These are phyloP conservation scores for Talaromyces sp. DNA, from an alignment of 2,329 filamentous ascomycete genomes.

Conservation along the genomic window DNA sequence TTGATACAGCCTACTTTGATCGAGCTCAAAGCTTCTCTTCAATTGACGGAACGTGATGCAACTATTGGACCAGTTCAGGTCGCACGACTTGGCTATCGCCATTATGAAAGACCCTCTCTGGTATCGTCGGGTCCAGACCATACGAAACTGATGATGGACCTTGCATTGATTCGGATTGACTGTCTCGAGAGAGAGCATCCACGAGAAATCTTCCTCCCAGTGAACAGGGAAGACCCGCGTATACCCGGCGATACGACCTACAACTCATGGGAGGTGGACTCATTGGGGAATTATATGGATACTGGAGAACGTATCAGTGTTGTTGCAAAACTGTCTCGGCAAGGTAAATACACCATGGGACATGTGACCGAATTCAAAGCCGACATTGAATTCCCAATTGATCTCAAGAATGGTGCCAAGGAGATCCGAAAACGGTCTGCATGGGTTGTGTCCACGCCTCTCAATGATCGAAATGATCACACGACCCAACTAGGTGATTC, in stretches of 20 bases:
- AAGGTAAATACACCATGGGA: neutral
- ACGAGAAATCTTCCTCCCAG: neutral
- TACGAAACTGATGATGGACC: conserved; percentile 5
- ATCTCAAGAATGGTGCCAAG: neutral
- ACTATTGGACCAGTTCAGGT: neutral
- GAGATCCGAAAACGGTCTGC: neutral
- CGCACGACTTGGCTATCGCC: neutral
- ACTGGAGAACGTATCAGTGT: neutral
- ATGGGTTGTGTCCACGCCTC: neutral
- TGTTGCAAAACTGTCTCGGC: conserved; percentile 6
- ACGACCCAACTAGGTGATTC: neutral
- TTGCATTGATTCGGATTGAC: conserved; percentile 5
- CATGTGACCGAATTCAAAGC: conserved; percentile 8
- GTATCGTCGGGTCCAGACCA: neutral
- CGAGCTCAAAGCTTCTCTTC: neutral
- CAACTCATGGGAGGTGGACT: conserved; percentile 10
- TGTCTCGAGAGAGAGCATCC: neutral
- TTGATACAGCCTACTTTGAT: neutral
- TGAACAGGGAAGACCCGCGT: neutral
- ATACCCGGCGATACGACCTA: neutral
- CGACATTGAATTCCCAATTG: neutral
- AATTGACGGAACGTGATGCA: neutral
- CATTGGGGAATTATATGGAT: neutral
- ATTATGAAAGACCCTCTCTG: neutral
- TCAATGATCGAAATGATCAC: neutral